A percentile compares a stretch with the other conserved stretches of the same genome.
Evolutionary conservation across 1,284 basidiomycete species (phyloP).

Genomic region (Exobasidium cylindrosporum): DNA sequence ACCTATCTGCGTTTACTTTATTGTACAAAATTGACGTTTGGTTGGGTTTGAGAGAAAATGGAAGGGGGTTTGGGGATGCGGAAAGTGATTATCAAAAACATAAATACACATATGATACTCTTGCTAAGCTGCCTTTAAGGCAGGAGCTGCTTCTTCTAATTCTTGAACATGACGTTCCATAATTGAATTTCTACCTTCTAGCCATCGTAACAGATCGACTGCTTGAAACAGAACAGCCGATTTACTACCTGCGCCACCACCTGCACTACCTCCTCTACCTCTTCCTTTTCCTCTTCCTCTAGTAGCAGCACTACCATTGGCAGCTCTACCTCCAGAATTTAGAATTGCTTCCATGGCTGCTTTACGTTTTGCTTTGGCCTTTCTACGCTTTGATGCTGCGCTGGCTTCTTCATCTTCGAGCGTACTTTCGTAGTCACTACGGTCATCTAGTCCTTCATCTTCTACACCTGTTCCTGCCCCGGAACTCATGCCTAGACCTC

Average conservation of each 20-base stretch:
- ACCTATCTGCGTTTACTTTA: not conserved
- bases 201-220: conserved; percentile 51
- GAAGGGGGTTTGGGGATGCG: too few species aligned
- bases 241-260: conserved; percentile 50
- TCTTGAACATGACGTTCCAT: conserved; percentile 35
- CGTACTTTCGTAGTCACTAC: conserved; percentile 35
- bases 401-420: conserved; percentile 30
- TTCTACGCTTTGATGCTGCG: conserved; percentile 12
- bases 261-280: conserved; percentile 49
- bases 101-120: too few species aligned
- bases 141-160: conserved; percentile 26
- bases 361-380: conserved; percentile 12
- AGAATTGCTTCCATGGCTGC: conserved; percentile 1
- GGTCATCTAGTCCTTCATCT: conserved; percentile 51
- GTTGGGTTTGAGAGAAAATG: not conserved
- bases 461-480: conserved; percentile 53
- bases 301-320: conserved; percentile 1
- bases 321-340: not conserved
- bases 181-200: conserved; percentile 40
- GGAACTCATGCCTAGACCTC: conserved; percentile 45
- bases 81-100: not conserved
- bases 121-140: not conserved
- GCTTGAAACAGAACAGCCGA: conserved; percentile 53
- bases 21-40: not conserved
- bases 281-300: conserved; percentile 44